Evolutionary conservation across 2,329 filamentous ascomycete genomes (phyloP), one percentile per base, ranked within the genome.

Genomic region (Pseudogymnoascus verrucosus): DNA sequence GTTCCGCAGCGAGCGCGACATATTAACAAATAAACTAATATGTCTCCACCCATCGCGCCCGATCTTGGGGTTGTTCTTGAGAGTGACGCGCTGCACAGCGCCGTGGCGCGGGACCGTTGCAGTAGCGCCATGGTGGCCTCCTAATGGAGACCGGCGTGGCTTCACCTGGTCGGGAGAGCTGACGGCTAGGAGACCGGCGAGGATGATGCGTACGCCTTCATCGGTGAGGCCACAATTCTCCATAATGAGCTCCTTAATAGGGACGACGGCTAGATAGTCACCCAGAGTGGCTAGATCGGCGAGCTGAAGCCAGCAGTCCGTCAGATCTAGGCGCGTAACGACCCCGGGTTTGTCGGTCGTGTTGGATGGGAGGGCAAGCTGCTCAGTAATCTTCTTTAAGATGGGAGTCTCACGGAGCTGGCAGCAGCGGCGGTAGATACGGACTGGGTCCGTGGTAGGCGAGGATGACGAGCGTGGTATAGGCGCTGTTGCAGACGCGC

Each of bases 341-440:
- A 91, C 83, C n/a, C 93, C 92, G 0, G 87, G 84, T 47, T 86
- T 79, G 63, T 80, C 80, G 1, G 83, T 75, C 31, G 82, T 84
- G 60, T 89, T 89, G n/a, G 84, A 82, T 1, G 87, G 82, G 39
- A 88, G 85, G 39, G 84, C 85, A 4, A 99, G 87, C 74, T 97
- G 92, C 71, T 96, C 91, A 0, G 91, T 93, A 57, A 99, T 89
- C 71, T 90, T 91, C 75, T 96, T 96, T 19, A 98, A 79, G 62
- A 97, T 93, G 0, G 92, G 91, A 0, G 92, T 96, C 76, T 98
- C 95, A 64, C 95, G 85, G 31, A 99, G 79, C 73, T 98, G 93
- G 73, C 95, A 98, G 74, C 95, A 98, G 72, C 95, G 84, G 68
- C 93, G 85, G 75, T 99, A 99, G 71, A 99, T 96, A 64, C 93